phyloP scores from a whole-genome alignment of 257 asterid genomes.

The Hygrophila difformis region DNA sequence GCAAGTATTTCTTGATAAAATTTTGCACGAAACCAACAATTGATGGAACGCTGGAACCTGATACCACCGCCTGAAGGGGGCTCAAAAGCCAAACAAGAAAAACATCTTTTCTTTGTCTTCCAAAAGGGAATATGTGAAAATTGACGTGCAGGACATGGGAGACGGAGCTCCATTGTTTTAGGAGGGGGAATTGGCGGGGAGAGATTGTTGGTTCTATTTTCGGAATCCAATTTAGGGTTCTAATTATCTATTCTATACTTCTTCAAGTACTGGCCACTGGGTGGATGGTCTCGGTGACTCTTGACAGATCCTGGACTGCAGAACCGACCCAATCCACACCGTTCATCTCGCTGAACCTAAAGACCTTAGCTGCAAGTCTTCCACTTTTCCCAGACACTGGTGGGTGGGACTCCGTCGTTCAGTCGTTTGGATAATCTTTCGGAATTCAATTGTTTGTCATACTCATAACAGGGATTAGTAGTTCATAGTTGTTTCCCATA shows the following conservation, averaged over 20 bases:
- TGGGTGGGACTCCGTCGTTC: too few relatives aligned
- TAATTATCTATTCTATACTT: not conserved
- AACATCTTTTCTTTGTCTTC: constrained; percentile 24
- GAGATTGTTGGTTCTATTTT: constrained; percentile 52
- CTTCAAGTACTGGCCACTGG: too few relatives aligned
- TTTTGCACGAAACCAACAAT: constrained; percentile 9
- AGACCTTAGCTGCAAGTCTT: too few relatives aligned
- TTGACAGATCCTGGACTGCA: too few relatives aligned
- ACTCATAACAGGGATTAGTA: too few relatives aligned
- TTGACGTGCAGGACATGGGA: constrained; percentile 19
- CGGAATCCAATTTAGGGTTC: constrained; percentile 18
- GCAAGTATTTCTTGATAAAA: not conserved
- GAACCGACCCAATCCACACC: too few relatives aligned
- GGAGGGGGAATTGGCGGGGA: constrained; percentile 79
- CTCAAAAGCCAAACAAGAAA: constrained; percentile 26
- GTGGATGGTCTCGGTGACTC: too few relatives aligned
- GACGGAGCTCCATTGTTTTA: constrained; percentile 41
- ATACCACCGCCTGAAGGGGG: constrained; percentile 7
- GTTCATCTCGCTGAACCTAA: too few relatives aligned
- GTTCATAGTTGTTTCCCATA: too few relatives aligned
- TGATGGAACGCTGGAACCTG: constrained; percentile 16
- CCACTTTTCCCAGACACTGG: too few relatives aligned
- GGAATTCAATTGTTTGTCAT: too few relatives aligned
- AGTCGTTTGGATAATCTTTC: too few relatives aligned
- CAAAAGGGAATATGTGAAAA: constrained; percentile 30